Conservation (phyloP, 768 basidiomycete species). For the Termitomyces sp. region DNA sequence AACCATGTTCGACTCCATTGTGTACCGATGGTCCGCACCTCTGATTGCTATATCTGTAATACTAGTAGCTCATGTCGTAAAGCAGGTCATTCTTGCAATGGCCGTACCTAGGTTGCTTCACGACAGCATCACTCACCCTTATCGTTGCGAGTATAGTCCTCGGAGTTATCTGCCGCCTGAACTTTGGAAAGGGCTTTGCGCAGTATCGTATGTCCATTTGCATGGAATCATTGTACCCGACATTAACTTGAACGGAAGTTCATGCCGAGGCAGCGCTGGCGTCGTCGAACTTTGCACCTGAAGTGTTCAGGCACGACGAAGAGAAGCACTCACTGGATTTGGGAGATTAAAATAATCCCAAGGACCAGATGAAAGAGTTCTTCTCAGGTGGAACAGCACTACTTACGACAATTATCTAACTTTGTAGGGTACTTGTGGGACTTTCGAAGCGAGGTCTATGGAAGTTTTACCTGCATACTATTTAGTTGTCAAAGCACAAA, state of each 20-base stretch:
- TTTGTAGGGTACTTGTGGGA: background rate
- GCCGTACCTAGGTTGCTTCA: slow-evolving; percentile 45
- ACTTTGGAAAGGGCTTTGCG: slow-evolving; percentile 51
- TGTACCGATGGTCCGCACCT: slow-evolving; percentile 38
- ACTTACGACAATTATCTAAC: background rate
- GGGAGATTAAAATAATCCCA: slow-evolving; percentile 7
- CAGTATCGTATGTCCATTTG: slow-evolving; percentile 43
- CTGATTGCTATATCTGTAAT: background rate
- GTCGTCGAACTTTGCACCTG: slow-evolving; percentile 32
- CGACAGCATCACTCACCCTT: slow-evolving; percentile 38
- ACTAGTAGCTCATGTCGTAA: background rate
- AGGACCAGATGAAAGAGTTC: background rate
- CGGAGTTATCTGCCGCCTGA: slow-evolving; percentile 42
- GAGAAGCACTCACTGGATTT: slow-evolving; percentile 12
- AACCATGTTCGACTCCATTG: slow-evolving; percentile 41
- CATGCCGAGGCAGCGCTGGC: slow-evolving; percentile 34
- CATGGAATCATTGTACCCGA: background rate
- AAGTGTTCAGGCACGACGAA: slow-evolving; percentile 31
- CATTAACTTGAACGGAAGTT: slow-evolving; percentile 22
- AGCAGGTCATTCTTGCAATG: slow-evolving; percentile 41
- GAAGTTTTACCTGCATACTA: too few species aligned
- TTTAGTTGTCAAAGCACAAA: too few species aligned
- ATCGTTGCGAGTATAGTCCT: slow-evolving; percentile 37
- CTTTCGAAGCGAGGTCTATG: background rate
- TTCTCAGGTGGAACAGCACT: background rate